Evolutionary conservation across 805 yeast species (phyloP).

Genomic region (Barnettozyma populi): DNA sequence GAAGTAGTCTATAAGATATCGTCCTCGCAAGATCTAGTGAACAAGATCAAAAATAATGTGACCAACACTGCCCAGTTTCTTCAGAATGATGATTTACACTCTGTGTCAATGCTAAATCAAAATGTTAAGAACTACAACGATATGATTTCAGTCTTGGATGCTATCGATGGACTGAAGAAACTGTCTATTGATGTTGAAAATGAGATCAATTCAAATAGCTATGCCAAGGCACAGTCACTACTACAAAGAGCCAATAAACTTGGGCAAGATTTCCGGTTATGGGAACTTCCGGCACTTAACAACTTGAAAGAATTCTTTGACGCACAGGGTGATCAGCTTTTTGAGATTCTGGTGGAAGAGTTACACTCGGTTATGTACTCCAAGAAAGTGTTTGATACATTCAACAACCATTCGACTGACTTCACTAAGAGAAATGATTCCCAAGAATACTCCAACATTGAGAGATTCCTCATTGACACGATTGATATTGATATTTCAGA

Average conservation of each 20-base stretch:
- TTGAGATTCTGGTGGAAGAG: constrained; percentile 74
- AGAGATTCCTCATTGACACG: constrained; percentile 49
- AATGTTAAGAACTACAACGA: constrained; percentile 58
- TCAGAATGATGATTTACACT: constrained; percentile 2
- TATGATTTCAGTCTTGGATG: constrained; percentile 64
- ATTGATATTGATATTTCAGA: constrained; percentile 53
- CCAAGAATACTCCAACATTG: constrained; percentile 38
- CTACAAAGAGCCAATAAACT: constrained; percentile 39
- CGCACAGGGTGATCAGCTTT: constrained; percentile 52
- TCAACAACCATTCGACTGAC: constrained; percentile 9
- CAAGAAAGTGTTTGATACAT: constrained; percentile 29
- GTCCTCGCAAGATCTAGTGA: constrained; percentile 57
- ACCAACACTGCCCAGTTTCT: constrained; percentile 1
- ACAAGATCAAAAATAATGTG: constrained; percentile 42
- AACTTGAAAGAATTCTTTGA: constrained; percentile 48
- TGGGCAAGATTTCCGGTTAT: constrained; percentile 48
- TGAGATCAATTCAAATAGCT: constrained; percentile 63
- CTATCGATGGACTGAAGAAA: constrained; percentile 53
- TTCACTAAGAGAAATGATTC: constrained; percentile 3
- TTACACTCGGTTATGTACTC: constrained; percentile 64
- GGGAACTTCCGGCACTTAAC: constrained; percentile 51
- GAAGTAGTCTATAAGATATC: constrained; percentile 57
- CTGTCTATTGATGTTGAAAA: constrained; percentile 63
- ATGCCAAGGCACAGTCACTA: constrained; percentile 56
- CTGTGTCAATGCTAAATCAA: constrained; percentile 42